Percentiles rank a stretch among this genome's conserved stretches.
Conservation (phyloP, 768 basidiomycete species). For the Pulveroboletus ravenelii region DNA sequence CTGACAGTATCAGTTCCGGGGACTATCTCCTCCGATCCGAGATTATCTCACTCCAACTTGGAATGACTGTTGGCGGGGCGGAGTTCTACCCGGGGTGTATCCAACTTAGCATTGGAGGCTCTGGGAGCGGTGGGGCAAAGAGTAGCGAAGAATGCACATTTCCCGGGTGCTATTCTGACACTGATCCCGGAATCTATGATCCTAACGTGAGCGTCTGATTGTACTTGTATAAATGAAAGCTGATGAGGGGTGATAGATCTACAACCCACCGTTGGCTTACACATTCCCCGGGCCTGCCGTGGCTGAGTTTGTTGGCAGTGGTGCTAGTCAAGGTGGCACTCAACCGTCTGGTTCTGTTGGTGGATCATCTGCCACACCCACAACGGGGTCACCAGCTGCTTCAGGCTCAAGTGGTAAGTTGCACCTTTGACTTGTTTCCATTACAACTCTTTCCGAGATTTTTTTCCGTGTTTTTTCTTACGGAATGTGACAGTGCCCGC, state of each 20-base stretch:
- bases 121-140: constrained; percentile 16
- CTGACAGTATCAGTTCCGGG: constrained; percentile 53
- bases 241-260: constrained; percentile 19
- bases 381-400: constrained; percentile 11
- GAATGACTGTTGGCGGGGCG: constrained; percentile 50
- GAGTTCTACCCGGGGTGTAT: constrained; percentile 32
- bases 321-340: constrained; percentile 12
- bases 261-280: constrained; percentile 35
- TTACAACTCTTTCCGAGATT: background rate
- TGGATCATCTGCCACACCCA: constrained; percentile 12
- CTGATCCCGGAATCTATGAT: constrained; percentile 64
- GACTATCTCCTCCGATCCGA: constrained; percentile 76
- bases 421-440: background rate
- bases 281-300: constrained; percentile 51
- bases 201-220: constrained; percentile 32
- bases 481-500: constrained; percentile 19
- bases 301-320: constrained; percentile 36
- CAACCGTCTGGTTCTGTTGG: constrained; percentile 21
- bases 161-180: constrained; percentile 68
- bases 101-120: constrained; percentile 28
- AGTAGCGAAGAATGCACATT: constrained; percentile 45
- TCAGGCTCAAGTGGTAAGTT: constrained; percentile 19
- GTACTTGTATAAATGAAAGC: background rate
- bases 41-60: constrained; percentile 72
- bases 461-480: constrained; percentile 14